A percentile compares a stretch with the other conserved stretches of the same genome.
Evolutionary conservation across 2,329 filamentous ascomycete species (phyloP).

Genomic region (Penicillium paneum): DNA sequence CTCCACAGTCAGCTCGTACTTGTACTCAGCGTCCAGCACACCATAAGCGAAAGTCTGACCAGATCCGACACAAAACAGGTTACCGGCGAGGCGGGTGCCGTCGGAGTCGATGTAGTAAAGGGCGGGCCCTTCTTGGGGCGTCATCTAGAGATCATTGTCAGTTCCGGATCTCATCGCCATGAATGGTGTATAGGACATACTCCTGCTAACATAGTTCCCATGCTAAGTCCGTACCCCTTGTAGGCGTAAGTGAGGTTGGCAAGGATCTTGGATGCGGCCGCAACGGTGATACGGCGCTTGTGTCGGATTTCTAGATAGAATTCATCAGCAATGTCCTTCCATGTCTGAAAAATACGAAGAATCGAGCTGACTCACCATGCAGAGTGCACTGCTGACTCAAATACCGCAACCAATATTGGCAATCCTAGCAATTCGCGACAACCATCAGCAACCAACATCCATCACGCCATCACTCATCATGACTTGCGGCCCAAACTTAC

Average conservation of each 20-base stretch:
- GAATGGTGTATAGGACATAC: constrained; percentile 69
- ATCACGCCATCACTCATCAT: background rate
- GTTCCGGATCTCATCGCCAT: background rate
- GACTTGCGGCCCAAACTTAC: constrained; percentile 45
- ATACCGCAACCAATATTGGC: constrained; percentile 99
- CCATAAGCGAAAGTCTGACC: constrained; percentile 99
- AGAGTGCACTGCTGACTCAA: constrained; percentile 98
- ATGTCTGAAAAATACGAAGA: background rate
- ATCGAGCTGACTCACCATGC: constrained; percentile 56
- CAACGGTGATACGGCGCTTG: constrained; percentile 97
- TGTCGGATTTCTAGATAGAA: constrained; percentile 72
- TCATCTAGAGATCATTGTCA: constrained; percentile 28
- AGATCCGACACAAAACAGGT: constrained; percentile 96
- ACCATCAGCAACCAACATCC: constrained; percentile 11
- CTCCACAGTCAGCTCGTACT: constrained; percentile 79
- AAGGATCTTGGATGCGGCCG: constrained; percentile 95
- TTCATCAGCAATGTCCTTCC: constrained; percentile 3
- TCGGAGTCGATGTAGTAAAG: constrained; percentile 99
- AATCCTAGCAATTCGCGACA: constrained; percentile 59
- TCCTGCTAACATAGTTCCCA: constrained; percentile 99
- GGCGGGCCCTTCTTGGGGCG: constrained; percentile 85
- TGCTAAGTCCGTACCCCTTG: constrained; percentile 97
- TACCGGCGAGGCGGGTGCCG: constrained; percentile 85
- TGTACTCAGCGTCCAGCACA: constrained; percentile 93
- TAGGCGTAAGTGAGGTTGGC: constrained; percentile 97